phyloP scores from a whole-genome alignment of 2,329 filamentous ascomycete genomes.

The Penicillium crustosum region DNA sequence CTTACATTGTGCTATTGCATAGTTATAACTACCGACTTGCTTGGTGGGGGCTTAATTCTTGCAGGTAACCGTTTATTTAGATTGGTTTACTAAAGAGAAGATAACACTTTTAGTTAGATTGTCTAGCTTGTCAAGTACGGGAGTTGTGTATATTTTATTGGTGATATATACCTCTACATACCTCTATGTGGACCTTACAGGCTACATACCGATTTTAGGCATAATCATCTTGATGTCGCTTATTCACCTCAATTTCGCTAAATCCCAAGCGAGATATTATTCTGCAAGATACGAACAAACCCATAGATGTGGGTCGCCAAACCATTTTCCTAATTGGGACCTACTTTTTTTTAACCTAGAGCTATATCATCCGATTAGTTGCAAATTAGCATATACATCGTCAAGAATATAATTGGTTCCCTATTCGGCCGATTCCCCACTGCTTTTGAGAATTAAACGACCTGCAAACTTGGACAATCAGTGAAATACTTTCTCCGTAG shows the following conservation, averaged over 20 bases:
- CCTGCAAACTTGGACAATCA: neutral
- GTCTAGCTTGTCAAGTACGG: neutral
- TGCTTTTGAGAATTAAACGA: neutral
- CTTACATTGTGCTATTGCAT: neutral
- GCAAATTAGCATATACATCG: neutral
- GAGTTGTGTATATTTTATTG: neutral
- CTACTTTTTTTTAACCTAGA: neutral
- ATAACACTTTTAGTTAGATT: neutral
- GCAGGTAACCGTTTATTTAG: neutral
- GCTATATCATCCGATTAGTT: neutral
- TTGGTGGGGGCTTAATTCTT: neutral
- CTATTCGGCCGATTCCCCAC: neutral
- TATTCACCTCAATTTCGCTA: neutral
- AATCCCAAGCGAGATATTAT: neutral
- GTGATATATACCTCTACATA: neutral
- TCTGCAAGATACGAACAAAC: neutral
- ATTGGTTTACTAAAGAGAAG: neutral
- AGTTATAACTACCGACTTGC: no score
- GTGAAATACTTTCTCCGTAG: neutral
- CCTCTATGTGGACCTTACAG: neutral
- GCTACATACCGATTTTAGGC: neutral
- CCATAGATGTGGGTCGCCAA: neutral
- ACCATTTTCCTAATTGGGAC: neutral
- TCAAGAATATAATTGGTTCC: neutral
- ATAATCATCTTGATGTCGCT: neutral